phyloP scores from a whole-genome alignment of 805 yeast genomes.

The Teunomyces atbi region DNA sequence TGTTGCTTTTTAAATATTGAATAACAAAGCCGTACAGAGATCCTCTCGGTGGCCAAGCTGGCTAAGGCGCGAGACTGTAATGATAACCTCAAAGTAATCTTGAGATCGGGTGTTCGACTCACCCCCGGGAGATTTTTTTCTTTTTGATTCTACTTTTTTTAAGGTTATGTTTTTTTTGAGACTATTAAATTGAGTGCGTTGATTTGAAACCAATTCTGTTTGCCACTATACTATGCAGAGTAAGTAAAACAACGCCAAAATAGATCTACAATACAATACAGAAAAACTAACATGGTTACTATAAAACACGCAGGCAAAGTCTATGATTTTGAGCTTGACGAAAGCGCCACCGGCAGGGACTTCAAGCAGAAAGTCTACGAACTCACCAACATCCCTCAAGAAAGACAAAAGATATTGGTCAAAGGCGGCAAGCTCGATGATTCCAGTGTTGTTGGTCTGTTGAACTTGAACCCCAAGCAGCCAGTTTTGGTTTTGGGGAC shows the following conservation, averaged over 20 bases:
- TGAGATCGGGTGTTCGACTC: conserved; percentile 50
- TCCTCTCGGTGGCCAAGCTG: conserved; percentile 47
- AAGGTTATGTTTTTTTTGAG: not conserved
- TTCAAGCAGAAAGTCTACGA: conserved; percentile 70
- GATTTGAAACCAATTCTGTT: not conserved
- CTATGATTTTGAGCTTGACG: conserved; percentile 44
- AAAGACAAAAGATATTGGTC: conserved; percentile 84
- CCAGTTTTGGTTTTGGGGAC: conserved; percentile 89
- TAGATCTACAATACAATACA: too few species aligned
- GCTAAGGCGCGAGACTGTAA: conserved; percentile 49
- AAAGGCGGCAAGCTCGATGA: conserved; percentile 87
- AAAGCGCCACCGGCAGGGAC: conserved; percentile 54
- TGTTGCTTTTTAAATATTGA: not conserved
- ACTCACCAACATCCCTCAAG: conserved; percentile 78
- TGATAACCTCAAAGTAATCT: conserved; percentile 32
- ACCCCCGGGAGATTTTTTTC: conserved; percentile 40
- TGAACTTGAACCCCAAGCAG: conserved; percentile 63
- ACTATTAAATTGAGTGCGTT: not conserved
- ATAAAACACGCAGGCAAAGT: conserved; percentile 42
- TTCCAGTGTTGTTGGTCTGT: conserved; percentile 51
- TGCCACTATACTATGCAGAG: conserved; percentile 2
- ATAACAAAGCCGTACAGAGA: not conserved
- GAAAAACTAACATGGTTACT: conserved; percentile 17
- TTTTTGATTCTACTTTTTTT: conserved; percentile 1
- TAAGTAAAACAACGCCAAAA: conserved; percentile 18